Percentiles rank a stretch among this genome's conserved stretches.
These are phyloP conservation scores for Berkeleyomyces rouxiae DNA, from an alignment of 2,329 filamentous ascomycete species.

Conservation along the genomic window DNA sequence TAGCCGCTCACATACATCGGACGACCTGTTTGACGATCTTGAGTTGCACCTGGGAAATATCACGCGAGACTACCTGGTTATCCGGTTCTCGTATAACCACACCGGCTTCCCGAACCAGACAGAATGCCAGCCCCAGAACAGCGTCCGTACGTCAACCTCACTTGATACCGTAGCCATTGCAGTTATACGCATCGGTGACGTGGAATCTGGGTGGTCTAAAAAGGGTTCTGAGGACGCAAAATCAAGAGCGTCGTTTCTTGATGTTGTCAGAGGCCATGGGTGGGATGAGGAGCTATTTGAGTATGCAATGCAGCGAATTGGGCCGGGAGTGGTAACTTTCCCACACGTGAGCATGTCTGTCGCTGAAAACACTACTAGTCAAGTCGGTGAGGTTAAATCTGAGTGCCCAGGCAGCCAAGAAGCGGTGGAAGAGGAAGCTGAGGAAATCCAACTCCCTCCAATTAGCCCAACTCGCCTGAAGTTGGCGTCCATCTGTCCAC, in stretches of 20 bases:
- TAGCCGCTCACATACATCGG: constrained; percentile 21
- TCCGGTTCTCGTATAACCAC: constrained; percentile 38
- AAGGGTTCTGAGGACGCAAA: constrained; percentile 19
- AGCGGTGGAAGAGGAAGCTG: neutral
- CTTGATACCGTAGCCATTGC: constrained; percentile 37
- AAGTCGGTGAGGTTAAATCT: neutral
- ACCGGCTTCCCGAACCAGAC: constrained; percentile 31
- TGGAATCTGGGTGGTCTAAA: constrained; percentile 33
- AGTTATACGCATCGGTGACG: constrained; percentile 31
- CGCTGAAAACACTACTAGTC: neutral
- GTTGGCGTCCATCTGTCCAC: constrained; percentile 11
- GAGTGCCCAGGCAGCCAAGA: neutral
- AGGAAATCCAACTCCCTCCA: constrained; percentile 8
- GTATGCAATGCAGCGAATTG: constrained; percentile 10
- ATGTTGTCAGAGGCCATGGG: constrained; percentile 10
- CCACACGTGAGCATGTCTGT: neutral
- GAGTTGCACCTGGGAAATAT: constrained; percentile 37
- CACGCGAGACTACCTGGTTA: constrained; percentile 31
- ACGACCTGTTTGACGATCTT: constrained; percentile 41
- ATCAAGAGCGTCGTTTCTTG: constrained; percentile 22
- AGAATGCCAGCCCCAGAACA: constrained; percentile 1
- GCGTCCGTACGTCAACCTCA: constrained; percentile 22
- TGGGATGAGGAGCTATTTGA: constrained; percentile 8
- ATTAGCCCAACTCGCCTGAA: constrained; percentile 10
- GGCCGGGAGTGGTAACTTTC: constrained; percentile 6